A percentile compares a stretch with the other conserved stretches of the same genome.
These are phyloP conservation scores for Aspergillus wentii DNA, from an alignment of 495 filamentous ascomycete species.

Conservation along the genomic window DNA sequence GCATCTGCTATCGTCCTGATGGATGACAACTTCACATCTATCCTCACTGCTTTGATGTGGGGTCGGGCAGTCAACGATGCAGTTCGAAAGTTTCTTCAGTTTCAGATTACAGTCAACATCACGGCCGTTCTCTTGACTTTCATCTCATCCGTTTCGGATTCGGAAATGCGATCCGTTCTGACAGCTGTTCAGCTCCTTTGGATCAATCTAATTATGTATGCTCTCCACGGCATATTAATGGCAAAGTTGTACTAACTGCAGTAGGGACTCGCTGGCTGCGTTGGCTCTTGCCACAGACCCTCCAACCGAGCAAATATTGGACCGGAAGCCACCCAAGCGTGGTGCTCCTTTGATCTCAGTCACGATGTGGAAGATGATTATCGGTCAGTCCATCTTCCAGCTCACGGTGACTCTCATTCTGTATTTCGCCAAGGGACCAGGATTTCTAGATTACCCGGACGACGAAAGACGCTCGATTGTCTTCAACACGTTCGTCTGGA, in stretches of 20 bases:
- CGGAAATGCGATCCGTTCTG: constrained; percentile 55
- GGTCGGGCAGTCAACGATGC: constrained; percentile 82
- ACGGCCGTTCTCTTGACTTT: constrained; percentile 74
- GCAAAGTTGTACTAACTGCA: neutral
- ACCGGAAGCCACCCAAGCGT: constrained; percentile 66
- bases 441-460: constrained; percentile 43
- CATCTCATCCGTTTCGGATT: constrained; percentile 61
- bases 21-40: constrained; percentile 78
- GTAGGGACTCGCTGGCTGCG: constrained; percentile 67
- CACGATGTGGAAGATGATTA: constrained; percentile 89
- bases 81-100: constrained; percentile 76
- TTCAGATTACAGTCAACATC: constrained; percentile 80
- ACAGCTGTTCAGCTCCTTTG: constrained; percentile 77
- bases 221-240: neutral
- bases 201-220: constrained; percentile 72
- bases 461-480: constrained; percentile 57
- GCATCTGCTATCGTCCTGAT: constrained; percentile 78
- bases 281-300: constrained; percentile 75
- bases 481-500: constrained; percentile 86
- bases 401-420: constrained; percentile 63
- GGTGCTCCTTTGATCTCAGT: constrained; percentile 61
- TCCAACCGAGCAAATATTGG: constrained; percentile 63
- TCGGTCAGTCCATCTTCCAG: constrained; percentile 72
- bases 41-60: constrained; percentile 78
- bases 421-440: constrained; percentile 52